phyloP scores from a whole-genome alignment of 805 yeast genomes.

The Zygoascus bituminiphila region DNA sequence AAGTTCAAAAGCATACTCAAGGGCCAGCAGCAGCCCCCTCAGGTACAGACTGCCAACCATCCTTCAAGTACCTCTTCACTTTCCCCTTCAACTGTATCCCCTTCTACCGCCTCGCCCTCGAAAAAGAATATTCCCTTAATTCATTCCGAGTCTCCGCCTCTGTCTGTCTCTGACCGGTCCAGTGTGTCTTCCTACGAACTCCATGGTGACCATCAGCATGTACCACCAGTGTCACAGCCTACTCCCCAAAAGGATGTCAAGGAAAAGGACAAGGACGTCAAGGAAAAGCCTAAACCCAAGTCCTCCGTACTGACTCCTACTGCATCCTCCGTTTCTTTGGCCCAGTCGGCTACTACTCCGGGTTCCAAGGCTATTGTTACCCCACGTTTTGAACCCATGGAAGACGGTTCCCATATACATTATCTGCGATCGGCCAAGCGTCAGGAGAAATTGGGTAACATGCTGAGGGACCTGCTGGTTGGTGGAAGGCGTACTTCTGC shows the following conservation, averaged over 20 bases:
- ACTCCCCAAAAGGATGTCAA: neutral
- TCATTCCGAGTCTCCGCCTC: neutral
- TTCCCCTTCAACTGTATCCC: neutral
- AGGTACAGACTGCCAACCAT: neutral
- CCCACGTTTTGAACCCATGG: conserved; percentile 21
- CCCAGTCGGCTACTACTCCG: neutral
- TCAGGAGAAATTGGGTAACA: conserved; percentile 32
- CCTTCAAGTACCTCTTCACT: neutral
- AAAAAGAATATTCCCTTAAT: neutral
- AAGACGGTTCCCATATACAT: conserved; percentile 71
- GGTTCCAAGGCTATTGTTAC: neutral
- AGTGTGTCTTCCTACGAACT: neutral
- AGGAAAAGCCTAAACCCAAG: neutral
- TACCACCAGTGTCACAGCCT: neutral
- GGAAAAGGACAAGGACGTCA: neutral
- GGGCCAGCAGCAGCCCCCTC: neutral
- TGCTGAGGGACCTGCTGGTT: conserved; percentile 15
- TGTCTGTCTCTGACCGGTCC: neutral
- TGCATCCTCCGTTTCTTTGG: neutral
- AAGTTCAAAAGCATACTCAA: conserved; percentile 9
- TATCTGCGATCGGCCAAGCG: conserved; percentile 55
- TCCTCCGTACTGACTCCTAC: neutral
- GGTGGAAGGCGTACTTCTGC: conserved; percentile 7
- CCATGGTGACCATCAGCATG: neutral
- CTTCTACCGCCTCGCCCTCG: conserved; percentile 2